Evolutionary conservation across 192 early-diverging fungal genomes (phyloP).

Genomic region (Backusella morwellensis): DNA sequence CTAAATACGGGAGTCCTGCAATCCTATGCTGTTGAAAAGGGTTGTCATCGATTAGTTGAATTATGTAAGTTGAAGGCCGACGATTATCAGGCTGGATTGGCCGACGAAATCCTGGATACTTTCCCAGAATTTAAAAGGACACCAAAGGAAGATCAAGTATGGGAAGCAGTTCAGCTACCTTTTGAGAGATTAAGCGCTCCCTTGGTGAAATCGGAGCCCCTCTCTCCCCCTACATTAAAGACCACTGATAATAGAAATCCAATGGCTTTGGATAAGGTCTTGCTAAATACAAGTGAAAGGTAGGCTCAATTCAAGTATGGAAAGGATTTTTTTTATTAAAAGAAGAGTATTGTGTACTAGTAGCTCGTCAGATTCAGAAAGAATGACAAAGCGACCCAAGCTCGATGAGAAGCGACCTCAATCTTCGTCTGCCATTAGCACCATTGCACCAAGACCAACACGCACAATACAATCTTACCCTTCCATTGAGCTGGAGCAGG

Average conservation of each 20-base stretch:
- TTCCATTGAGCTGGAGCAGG: neutral
- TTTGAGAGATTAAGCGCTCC: slow-evolving; percentile 5
- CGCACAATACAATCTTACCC: slow-evolving; percentile 13
- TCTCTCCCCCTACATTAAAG: slow-evolving; percentile 15
- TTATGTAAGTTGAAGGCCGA: slow-evolving; percentile 25
- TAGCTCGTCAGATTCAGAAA: neutral
- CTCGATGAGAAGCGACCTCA: slow-evolving; percentile 12
- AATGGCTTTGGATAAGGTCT: slow-evolving; percentile 37
- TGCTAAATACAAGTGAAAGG: slow-evolving; percentile 5
- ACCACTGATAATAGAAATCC: slow-evolving; percentile 8
- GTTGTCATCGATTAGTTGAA: slow-evolving; percentile 29
- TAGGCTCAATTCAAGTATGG: neutral
- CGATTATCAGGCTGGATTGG: slow-evolving; percentile 13
- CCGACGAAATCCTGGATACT: slow-evolving; percentile 12
- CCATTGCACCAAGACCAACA: neutral
- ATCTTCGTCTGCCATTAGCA: slow-evolving; percentile 7
- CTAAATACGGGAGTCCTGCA: slow-evolving; percentile 26
- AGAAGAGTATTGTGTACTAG: neutral
- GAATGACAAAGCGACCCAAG: neutral
- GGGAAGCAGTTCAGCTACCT: slow-evolving; percentile 12
- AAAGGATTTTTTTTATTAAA: neutral
- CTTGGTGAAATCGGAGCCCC: slow-evolving; percentile 22
- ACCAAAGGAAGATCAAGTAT: slow-evolving; percentile 7
- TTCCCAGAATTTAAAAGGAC: slow-evolving; percentile 10
- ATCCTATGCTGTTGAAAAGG: slow-evolving; percentile 21